Base-by-base conservation (phyloP, 2,329 filamentous ascomycete species). In the Lachnellula occidentalis region DNA sequence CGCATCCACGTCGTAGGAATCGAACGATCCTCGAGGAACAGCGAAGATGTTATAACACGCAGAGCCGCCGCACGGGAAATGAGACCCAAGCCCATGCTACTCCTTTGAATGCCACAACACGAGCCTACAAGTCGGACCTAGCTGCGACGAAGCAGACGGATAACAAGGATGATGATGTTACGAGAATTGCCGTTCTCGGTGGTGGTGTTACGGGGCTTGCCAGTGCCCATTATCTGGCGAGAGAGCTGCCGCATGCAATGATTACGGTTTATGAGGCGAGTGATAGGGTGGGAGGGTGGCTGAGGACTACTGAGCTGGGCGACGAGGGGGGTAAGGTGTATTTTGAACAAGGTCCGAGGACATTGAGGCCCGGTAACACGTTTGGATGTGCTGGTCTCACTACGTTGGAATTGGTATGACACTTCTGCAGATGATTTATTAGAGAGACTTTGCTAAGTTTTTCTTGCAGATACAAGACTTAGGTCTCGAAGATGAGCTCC, bases 191-290 rank as follows among this genome's bases (percentile, higher is more conserved):
- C 22, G 77, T 95, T 50, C 71, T 95, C 31, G 91, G 91, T 50
- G 90, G 85, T 57, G 91, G 91, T 41, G 85, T 96, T 67, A 94
- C 90, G 1, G 91, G 91, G 49, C 79, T 96, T 47, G 81, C 86
- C 36, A 79, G 85, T 39, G 90, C 90, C 31, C 90, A 89, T 74
- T 91, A 89, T 70, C 76, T 96, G 45, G 77, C 84, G 12, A 81
- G 82, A 61, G 76, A 85, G 64, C 78, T 88, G n/a, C 82, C 85
- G 4, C 76, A 79, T 53, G 78, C 83, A 34, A 82, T 83, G 50
- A 84, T 99, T 65, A 94, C 88, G 0, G 68, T 99, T 9, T 96
- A 90, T 70, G 94, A 99, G 70, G 79, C 80, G 19, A 79, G 76
- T 27, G 69, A 80, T 21, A 78, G 83, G 19, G 70, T 92, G 1